Evolutionary conservation across 2,329 filamentous ascomycete genomes (phyloP), one percentile per base, ranked within the genome.

Genomic region (Colletotrichum costaricense): DNA sequence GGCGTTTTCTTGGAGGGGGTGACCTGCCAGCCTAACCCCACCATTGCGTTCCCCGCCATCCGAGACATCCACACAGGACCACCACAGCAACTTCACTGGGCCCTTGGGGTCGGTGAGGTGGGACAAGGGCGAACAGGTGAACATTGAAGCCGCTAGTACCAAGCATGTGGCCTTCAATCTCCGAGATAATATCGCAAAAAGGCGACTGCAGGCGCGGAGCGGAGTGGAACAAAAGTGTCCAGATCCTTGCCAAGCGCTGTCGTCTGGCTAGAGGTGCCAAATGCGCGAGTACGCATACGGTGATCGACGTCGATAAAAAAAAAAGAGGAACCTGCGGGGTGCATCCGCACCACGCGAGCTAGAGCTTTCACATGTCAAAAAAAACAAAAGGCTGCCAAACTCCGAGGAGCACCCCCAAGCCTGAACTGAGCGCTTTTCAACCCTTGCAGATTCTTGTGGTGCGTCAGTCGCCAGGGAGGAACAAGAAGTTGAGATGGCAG

Each of bases 271-370:
- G 8, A 46, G 52, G 59, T 63, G 59, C 35, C 24, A 28, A 30
- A 55, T 60, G n/a, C 42, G 30, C 57, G 56, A 24, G 16, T 35
- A 35, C 55, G 42, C 70, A 42, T 62, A 71, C 56, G 62, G 62
- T 66, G 71, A 71, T 71, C 67, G 71, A 66, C 71, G 33, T 52
- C 26, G 54, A 16, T 22, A 8, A n/a, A 63, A 70, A 64, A 69
- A 70, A 73, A 73, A 71, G 67, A 73, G 71, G 71, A 73, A 73
- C 67, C 62, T 73, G 71, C 67, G 71, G 71, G 71, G 67, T 73
- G 67, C 67, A 58, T 70, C 60, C 56, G 62, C 62, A 66, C 71
- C 71, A 73, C 67, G 71, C 67, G 57, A 68, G 46, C 58, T 63
- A 4, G 42, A 56, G 46, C 70, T 73, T 73, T 73, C 71, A 73